Percentiles rank a stretch among this genome's conserved stretches.
These are phyloP conservation scores for Quercus engelmannii DNA, from an alignment of 306 rosid species.

Conservation along the genomic window DNA sequence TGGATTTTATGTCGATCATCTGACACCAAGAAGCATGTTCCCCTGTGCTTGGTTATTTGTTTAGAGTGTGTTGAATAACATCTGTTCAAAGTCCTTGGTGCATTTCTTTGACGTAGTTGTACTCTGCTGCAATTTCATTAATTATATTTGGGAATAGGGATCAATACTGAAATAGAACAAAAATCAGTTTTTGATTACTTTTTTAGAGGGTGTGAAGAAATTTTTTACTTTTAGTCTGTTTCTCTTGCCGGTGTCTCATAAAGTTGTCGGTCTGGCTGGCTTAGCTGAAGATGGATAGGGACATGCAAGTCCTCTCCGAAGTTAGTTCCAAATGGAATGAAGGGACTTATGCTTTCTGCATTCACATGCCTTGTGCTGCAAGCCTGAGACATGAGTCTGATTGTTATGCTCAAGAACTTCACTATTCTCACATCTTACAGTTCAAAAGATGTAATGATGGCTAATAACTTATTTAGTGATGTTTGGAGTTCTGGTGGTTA, in stretches of 20 bases:
- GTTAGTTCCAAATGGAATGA: constrained; percentile 28
- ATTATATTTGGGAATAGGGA: constrained; percentile 5
- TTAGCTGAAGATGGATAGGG: constrained; percentile 50
- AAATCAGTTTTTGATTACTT: neutral
- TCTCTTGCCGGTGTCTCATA: constrained; percentile 35
- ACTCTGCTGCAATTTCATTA: constrained; percentile 15
- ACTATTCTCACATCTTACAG: constrained; percentile 11
- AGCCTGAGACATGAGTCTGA: constrained; percentile 35
- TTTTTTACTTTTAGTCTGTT: constrained; percentile 22
- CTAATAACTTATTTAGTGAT: constrained; percentile 4
- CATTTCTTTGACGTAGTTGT: constrained; percentile 16
- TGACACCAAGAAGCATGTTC: constrained; percentile 12
- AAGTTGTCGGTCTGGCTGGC: constrained; percentile 41
- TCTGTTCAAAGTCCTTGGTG: constrained; percentile 2
- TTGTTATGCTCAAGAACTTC: constrained; percentile 16
- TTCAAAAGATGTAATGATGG: constrained; percentile 10
- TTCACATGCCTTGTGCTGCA: constrained; percentile 26
- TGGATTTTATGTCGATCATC: constrained; percentile 13
- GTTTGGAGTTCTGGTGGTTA: constrained; percentile 1
- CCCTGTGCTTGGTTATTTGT: constrained; percentile 25
- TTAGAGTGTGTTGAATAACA: constrained; percentile 4
- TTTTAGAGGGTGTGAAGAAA: neutral
- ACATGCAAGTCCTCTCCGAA: constrained; percentile 28
- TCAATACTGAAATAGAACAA: constrained; percentile 8
- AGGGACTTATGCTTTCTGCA: constrained; percentile 27